These are phyloP conservation scores for Mycosphaerelloides madeirae DNA, from an alignment of 2,329 filamentous ascomycete species.

Conservation along the genomic window DNA sequence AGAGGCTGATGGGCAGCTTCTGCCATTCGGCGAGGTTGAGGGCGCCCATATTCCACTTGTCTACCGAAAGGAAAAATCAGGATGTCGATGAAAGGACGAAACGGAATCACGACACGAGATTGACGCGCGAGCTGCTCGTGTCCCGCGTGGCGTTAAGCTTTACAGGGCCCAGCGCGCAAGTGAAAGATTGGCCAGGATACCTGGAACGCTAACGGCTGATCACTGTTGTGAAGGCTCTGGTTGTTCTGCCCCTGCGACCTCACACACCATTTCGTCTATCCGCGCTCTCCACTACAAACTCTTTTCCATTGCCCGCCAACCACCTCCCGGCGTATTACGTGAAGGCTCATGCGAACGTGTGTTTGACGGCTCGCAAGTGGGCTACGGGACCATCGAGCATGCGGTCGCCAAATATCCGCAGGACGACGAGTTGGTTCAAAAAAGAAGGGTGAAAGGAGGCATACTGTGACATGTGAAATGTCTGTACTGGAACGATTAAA, in stretches of 20 bases:
- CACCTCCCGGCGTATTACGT: background rate
- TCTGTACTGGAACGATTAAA: too few relatives aligned
- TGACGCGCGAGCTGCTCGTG: background rate
- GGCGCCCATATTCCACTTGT: conserved; percentile 33
- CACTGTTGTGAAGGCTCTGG: too few relatives aligned
- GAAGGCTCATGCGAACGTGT: background rate
- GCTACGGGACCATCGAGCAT: too few relatives aligned
- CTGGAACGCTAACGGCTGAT: background rate
- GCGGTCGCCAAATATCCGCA: too few relatives aligned
- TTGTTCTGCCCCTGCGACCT: background rate
- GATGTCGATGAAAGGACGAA: background rate
- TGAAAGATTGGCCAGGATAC: background rate
- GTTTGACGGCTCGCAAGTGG: background rate
- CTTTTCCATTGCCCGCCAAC: background rate
- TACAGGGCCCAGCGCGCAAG: background rate
- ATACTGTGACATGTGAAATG: too few relatives aligned
- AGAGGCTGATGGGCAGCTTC: conserved; percentile 74
- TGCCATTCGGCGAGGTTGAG: conserved; percentile 70
- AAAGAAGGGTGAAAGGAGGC: too few relatives aligned
- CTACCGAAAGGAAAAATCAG: background rate
- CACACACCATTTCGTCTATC: background rate
- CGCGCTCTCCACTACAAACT: background rate
- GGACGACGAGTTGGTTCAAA: too few relatives aligned
- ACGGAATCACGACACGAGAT: background rate
- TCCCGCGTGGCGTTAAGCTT: background rate